phyloP scores from a whole-genome alignment of 1,139 yeast genomes.

The Debaryomyces nepalensis region DNA sequence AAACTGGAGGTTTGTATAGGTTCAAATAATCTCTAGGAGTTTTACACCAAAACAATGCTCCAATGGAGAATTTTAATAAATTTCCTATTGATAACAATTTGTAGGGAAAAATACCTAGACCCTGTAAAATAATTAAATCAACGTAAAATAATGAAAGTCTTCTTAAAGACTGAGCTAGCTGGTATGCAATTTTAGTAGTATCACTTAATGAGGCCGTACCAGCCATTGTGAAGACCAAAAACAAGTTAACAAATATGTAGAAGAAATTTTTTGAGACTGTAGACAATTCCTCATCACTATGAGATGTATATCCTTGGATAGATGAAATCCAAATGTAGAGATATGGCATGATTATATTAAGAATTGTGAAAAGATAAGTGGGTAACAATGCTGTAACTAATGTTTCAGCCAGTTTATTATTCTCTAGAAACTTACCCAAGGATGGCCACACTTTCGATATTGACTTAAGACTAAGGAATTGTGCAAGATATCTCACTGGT shows the following conservation, averaged over 20 bases:
- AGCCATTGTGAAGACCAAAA: slow-evolving; percentile 79
- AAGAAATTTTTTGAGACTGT: slow-evolving; percentile 81
- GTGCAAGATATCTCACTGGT: slow-evolving; percentile 76
- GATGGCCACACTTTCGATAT: slow-evolving; percentile 75
- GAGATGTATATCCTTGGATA: slow-evolving; percentile 76
- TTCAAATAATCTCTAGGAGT: slow-evolving; percentile 60
- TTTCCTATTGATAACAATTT: slow-evolving; percentile 73
- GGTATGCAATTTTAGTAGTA: slow-evolving; percentile 73
- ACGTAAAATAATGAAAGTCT: slow-evolving; percentile 78
- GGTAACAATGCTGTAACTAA: slow-evolving; percentile 80
- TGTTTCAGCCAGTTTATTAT: slow-evolving; percentile 61
- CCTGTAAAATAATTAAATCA: slow-evolving; percentile 81
- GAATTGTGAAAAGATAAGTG: slow-evolving; percentile 72
- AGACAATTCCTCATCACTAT: slow-evolving; percentile 81
- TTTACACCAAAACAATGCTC: slow-evolving; percentile 50
- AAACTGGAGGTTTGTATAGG: slow-evolving; percentile 61
- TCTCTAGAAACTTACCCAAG: slow-evolving; percentile 63
- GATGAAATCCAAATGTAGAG: slow-evolving; percentile 71
- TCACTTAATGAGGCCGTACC: slow-evolving; percentile 79
- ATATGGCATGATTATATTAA: slow-evolving; percentile 76
- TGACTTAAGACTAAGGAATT: slow-evolving; percentile 69
- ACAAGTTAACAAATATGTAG: slow-evolving; percentile 82
- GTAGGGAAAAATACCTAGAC: slow-evolving; percentile 83
- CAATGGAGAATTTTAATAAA: slow-evolving; percentile 58
- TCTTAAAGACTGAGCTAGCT: slow-evolving; percentile 72